Conservation (phyloP, 257 asterid genomes). For the Nicotiana otophora region DNA sequence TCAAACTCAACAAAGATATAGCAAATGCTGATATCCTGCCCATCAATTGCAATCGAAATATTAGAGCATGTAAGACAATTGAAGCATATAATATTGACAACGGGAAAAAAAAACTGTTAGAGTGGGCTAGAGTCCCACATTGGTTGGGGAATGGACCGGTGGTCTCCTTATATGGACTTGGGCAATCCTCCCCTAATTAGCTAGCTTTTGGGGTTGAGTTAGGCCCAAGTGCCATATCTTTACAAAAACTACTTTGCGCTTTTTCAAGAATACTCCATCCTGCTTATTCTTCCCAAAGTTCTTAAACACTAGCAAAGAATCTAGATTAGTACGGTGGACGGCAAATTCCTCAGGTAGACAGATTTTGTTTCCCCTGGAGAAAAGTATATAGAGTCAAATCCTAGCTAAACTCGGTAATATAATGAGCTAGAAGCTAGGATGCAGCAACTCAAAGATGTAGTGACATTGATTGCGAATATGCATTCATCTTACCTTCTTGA, state of each 20-base stretch:
- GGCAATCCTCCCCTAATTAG: too few relatives aligned
- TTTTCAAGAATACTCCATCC: constrained; percentile 68
- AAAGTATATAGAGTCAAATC: constrained; percentile 10
- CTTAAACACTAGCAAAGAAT: constrained; percentile 57
- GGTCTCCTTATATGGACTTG: too few relatives aligned
- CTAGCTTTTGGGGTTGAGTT: too few relatives aligned
- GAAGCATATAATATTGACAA: neutral
- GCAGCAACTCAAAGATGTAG: neutral
- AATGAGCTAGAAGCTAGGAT: neutral
- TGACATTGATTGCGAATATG: neutral
- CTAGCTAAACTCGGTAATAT: constrained; percentile 5
- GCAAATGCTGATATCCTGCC: constrained; percentile 64
- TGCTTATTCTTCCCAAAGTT: constrained; percentile 54
- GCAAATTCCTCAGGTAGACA: constrained; percentile 65
- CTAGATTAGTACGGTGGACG: constrained; percentile 41
- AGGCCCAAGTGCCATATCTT: too few relatives aligned
- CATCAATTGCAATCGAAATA: constrained; percentile 23
- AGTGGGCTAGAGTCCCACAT: too few relatives aligned
- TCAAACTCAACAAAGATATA: constrained; percentile 81
- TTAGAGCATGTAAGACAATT: neutral
- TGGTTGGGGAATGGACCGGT: too few relatives aligned
- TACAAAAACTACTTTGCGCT: constrained; percentile 33
- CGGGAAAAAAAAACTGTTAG: neutral
- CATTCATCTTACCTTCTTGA: constrained; percentile 40
- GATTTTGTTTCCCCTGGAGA: constrained; percentile 58